Evolutionary conservation across 139 green algal species (phyloP).

Genomic region (Monoraphidium neglectum): DNA sequence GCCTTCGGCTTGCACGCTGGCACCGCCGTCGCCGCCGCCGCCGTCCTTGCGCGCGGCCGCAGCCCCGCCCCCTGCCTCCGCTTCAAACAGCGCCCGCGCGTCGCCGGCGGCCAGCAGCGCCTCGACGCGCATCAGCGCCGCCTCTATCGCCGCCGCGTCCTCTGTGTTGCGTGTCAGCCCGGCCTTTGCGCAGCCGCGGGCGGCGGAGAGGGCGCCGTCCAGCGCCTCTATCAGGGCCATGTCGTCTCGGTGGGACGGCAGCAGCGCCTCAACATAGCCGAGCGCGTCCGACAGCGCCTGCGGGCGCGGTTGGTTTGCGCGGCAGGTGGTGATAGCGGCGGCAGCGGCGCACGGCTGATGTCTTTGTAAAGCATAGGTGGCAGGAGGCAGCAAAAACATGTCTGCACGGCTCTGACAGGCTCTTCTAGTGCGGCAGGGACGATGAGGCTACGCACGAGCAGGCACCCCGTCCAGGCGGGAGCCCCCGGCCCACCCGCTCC

Average conservation of each 20-base stretch:
- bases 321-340: slow-evolving; percentile 4
- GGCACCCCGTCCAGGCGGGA: too few relatives aligned
- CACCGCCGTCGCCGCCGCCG: not conserved
- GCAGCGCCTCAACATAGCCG: slow-evolving; percentile 35
- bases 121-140: slow-evolving; percentile 58
- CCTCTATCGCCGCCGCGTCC: slow-evolving; percentile 85
- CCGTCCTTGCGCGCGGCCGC: not conserved
- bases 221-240: slow-evolving; percentile 55
- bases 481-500: too few relatives aligned
- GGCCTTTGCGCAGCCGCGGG: too few relatives aligned
- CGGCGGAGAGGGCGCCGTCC: slow-evolving; percentile 23
- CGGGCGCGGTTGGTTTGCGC: not conserved
- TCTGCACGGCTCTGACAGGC: slow-evolving; percentile 12
- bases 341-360: not conserved
- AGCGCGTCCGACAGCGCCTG: slow-evolving; percentile 14
- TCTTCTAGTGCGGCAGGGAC: not conserved
- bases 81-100: slow-evolving; percentile 46
- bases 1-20: not conserved
- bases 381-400: not conserved
- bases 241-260: slow-evolving; percentile 56
- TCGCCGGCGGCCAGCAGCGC: slow-evolving; percentile 66
- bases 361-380: slow-evolving; percentile 2
- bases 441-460: too few relatives aligned
- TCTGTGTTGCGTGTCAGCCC: slow-evolving; percentile 31
- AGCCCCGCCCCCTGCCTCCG: not conserved